Percentiles rank a stretch among this genome's conserved stretches.
These are phyloP conservation scores for Ophiostoma piceae DNA, from an alignment of 2,329 filamentous ascomycete genomes.

Conservation along the genomic window DNA sequence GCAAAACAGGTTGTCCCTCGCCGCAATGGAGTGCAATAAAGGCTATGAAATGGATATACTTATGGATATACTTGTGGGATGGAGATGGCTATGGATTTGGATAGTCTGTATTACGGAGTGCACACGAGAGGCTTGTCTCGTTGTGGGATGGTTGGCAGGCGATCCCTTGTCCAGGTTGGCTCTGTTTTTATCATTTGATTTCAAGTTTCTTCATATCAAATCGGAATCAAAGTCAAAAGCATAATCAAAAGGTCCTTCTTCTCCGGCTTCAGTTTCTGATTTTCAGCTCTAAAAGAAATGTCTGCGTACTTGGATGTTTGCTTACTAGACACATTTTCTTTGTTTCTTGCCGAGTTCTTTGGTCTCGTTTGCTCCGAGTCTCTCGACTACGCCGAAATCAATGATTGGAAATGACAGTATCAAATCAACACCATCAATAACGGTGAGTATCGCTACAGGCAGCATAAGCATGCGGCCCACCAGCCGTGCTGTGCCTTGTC, in stretches of 20 bases:
- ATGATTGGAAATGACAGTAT: too few relatives aligned
- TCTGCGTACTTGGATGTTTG: too few relatives aligned
- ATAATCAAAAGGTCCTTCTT: neutral
- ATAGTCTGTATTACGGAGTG: conserved; percentile 6
- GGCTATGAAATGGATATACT: neutral
- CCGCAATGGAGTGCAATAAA: neutral
- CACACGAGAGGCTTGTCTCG: neutral
- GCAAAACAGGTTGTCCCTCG: conserved; percentile 8
- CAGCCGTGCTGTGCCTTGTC: conserved; percentile 7
- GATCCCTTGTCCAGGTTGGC: conserved; percentile 5
- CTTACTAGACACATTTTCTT: neutral
- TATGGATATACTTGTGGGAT: neutral
- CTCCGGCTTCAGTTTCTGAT: too few relatives aligned
- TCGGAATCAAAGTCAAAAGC: too few relatives aligned
- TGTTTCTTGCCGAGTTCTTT: neutral
- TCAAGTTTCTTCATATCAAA: neutral
- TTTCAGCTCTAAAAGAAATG: too few relatives aligned
- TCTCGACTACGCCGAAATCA: too few relatives aligned
- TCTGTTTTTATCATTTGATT: neutral
- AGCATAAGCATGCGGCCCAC: neutral
- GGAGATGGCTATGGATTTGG: neutral
- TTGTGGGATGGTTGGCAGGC: conserved; percentile 11
- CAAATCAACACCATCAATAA: too few relatives aligned
- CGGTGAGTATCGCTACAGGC: neutral
- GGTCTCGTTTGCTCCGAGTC: neutral